Evolutionary conservation across 495 filamentous ascomycete species (phyloP).

Genomic region (Tuber indicum): DNA sequence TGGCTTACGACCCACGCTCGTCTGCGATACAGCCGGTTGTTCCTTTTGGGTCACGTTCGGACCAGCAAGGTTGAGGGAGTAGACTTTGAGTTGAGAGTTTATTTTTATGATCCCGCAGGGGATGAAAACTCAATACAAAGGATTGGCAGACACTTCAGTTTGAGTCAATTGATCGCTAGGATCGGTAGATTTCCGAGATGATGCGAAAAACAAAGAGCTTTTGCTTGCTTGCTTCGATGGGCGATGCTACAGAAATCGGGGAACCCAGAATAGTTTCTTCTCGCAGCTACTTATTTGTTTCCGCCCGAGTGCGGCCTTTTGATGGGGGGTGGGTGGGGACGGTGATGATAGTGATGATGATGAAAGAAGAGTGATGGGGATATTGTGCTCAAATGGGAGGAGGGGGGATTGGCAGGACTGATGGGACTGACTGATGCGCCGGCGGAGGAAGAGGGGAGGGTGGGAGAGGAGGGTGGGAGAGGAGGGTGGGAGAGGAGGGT

Average conservation of each 20-base stretch:
- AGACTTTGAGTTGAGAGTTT: constrained; percentile 5
- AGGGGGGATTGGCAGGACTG: background rate
- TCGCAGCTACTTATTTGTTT: constrained; percentile 39
- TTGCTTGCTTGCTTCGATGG: constrained; percentile 3
- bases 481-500: constrained; percentile 3
- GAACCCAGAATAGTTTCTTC: constrained; percentile 38
- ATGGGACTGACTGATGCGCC: background rate
- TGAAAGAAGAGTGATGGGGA: constrained; percentile 1
- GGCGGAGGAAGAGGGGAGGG: background rate
- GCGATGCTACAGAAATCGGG: constrained; percentile 37
- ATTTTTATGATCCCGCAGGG: constrained; percentile 5
- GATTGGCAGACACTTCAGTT: constrained; percentile 24
- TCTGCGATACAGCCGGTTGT: background rate
- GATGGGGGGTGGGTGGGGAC: constrained; percentile 1
- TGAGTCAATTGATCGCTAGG: constrained; percentile 34
- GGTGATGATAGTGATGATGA: background rate
- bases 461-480: constrained; percentile 12
- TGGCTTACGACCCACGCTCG: background rate
- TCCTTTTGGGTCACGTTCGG: constrained; percentile 3
- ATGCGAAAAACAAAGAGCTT: constrained; percentile 37
- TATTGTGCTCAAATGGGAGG: background rate
- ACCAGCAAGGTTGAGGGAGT: background rate
- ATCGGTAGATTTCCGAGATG: constrained; percentile 32
- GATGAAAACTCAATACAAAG: constrained; percentile 19
- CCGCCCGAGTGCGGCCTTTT: constrained; percentile 37